phyloP scores from a whole-genome alignment of 768 basidiomycete genomes.

The Rhizopogon rudus region DNA sequence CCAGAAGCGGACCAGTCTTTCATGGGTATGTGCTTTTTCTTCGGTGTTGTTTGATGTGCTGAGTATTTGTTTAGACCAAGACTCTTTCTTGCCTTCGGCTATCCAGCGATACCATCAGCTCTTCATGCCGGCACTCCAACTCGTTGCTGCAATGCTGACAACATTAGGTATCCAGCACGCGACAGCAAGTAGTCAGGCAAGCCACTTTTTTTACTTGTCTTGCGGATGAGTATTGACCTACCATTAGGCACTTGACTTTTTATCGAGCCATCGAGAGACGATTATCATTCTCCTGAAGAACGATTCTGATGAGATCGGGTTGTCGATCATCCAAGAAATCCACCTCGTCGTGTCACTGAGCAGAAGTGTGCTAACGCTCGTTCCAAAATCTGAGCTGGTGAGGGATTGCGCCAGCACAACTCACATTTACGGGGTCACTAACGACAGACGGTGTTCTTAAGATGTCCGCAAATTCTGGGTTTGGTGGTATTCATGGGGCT shows the following conservation, averaged over 20 bases:
- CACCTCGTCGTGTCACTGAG: slow-evolving; percentile 75
- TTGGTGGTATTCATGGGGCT: slow-evolving; percentile 80
- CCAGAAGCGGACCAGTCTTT: slow-evolving; percentile 82
- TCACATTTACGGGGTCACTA: not conserved
- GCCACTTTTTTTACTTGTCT: slow-evolving; percentile 3
- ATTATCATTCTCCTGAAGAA: slow-evolving; percentile 80
- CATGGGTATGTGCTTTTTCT: slow-evolving; percentile 49
- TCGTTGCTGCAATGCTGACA: slow-evolving; percentile 71
- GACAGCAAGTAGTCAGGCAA: slow-evolving; percentile 66
- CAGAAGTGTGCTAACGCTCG: slow-evolving; percentile 59
- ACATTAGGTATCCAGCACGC: slow-evolving; percentile 68
- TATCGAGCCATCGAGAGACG: slow-evolving; percentile 79
- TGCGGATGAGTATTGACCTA: not conserved
- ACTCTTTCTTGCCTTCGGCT: slow-evolving; percentile 84
- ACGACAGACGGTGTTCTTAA: slow-evolving; percentile 12
- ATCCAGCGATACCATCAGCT: slow-evolving; percentile 90
- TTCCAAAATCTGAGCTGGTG: slow-evolving; percentile 77
- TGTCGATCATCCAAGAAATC: slow-evolving; percentile 72
- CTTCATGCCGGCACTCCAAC: slow-evolving; percentile 80
- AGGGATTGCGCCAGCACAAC: slow-evolving; percentile 18
- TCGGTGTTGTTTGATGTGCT: not conserved
- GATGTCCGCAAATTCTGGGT: slow-evolving; percentile 67
- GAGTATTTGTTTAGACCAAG: slow-evolving; percentile 49
- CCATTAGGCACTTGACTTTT: slow-evolving; percentile 68
- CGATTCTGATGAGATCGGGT: slow-evolving; percentile 53